phyloP scores from a whole-genome alignment of 306 rosid species.

The Fragaria iinumae region DNA sequence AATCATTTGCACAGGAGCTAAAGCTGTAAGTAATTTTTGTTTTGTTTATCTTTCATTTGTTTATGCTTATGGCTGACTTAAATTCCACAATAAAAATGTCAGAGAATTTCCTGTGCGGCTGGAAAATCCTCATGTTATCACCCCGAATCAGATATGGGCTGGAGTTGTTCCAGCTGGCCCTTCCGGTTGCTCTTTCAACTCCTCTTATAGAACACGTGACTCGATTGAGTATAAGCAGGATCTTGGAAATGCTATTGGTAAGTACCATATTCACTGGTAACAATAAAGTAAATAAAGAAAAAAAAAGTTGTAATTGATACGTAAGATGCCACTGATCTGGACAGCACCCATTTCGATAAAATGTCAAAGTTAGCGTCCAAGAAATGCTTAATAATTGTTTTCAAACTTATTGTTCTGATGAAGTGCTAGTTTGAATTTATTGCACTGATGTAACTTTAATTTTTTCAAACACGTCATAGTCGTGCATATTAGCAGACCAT shows the following conservation, averaged over 20 bases:
- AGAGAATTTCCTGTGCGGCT: slow-evolving; percentile 83
- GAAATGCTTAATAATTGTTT: not conserved
- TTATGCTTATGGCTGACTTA: slow-evolving; percentile 21
- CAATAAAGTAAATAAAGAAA: slow-evolving; percentile 12
- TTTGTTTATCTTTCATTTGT: slow-evolving; percentile 24
- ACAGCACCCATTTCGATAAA: slow-evolving; percentile 18
- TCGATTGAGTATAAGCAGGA: slow-evolving; percentile 76
- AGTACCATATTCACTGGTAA: slow-evolving; percentile 23
- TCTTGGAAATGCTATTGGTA: slow-evolving; percentile 97
- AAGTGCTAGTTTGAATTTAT: not conserved
- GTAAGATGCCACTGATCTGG: slow-evolving; percentile 19
- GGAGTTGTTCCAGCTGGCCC: slow-evolving; percentile 95
- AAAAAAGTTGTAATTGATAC: slow-evolving; percentile 14
- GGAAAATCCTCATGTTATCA: slow-evolving; percentile 95
- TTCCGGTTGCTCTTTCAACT: slow-evolving; percentile 75
- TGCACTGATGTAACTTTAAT: not conserved
- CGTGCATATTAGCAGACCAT: not conserved
- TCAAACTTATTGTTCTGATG: not conserved
- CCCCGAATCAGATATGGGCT: slow-evolving; percentile 91
- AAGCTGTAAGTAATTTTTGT: slow-evolving; percentile 55
- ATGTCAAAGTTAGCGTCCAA: slow-evolving; percentile 2
- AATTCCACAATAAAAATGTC: slow-evolving; percentile 20
- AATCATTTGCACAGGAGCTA: slow-evolving; percentile 84
- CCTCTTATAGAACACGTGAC: slow-evolving; percentile 82
- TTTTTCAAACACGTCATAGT: not conserved